A percentile compares a stretch with the other conserved stretches of the same genome.
phyloP scores from a whole-genome alignment of 2,329 filamentous ascomycete species.

The Trichoderma sp. region DNA sequence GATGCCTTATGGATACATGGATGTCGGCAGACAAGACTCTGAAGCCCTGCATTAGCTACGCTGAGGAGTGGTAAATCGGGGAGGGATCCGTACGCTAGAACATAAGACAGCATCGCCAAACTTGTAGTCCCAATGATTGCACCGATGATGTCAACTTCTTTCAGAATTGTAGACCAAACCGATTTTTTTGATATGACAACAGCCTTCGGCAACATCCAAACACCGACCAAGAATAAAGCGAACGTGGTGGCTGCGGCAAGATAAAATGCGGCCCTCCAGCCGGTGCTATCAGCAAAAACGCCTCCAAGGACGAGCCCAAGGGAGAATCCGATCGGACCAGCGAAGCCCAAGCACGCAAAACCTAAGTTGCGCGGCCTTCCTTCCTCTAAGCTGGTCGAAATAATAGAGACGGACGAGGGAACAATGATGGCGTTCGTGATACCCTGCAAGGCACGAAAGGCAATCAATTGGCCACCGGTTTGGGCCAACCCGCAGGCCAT shows the following conservation, averaged over 20 bases:
- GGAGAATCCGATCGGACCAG: slow-evolving; percentile 51
- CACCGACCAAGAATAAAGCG: slow-evolving; percentile 37
- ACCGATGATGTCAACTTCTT: slow-evolving; percentile 55
- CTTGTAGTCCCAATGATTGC: slow-evolving; percentile 48
- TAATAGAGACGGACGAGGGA: slow-evolving; percentile 39
- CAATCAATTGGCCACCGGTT: slow-evolving; percentile 38
- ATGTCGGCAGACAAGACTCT: slow-evolving; percentile 39
- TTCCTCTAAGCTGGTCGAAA: slow-evolving; percentile 34
- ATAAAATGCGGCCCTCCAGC: slow-evolving; percentile 52
- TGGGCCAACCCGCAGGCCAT: slow-evolving; percentile 36
- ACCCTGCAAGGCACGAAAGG: slow-evolving; percentile 44
- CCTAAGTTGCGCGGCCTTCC: slow-evolving; percentile 43
- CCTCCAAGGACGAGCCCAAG: slow-evolving; percentile 53
- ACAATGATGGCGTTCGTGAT: slow-evolving; percentile 40
- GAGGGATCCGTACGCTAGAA: slow-evolving; percentile 48
- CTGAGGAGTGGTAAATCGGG: not conserved
- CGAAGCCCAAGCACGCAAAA: slow-evolving; percentile 47
- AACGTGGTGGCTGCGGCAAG: slow-evolving; percentile 40
- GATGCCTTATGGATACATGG: slow-evolving; percentile 42
- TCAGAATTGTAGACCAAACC: slow-evolving; percentile 28
- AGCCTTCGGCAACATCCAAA: slow-evolving; percentile 39
- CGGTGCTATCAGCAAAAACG: slow-evolving; percentile 47
- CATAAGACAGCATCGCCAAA: slow-evolving; percentile 53
- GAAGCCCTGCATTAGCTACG: not conserved
- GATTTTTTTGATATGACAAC: slow-evolving; percentile 20